Evolutionary conservation across 192 early-diverging fungal species (phyloP).

Genomic region (Geranomyces michiganensis): DNA sequence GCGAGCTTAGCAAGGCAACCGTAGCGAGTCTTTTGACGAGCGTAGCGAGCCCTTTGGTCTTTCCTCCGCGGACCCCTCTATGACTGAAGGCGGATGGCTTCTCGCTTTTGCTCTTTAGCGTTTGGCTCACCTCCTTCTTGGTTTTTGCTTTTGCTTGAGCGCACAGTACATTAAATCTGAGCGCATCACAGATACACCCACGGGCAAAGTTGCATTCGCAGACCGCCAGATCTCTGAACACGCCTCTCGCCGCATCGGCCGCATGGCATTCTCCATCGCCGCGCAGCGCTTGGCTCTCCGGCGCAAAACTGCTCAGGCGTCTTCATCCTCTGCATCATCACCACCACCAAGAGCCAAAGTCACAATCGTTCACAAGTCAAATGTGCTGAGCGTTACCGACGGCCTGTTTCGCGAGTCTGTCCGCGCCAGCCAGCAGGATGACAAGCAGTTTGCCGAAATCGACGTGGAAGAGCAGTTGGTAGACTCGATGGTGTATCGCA

Average conservation of each 20-base stretch:
- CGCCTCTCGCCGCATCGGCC: constrained; percentile 84
- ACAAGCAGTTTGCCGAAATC: constrained; percentile 61
- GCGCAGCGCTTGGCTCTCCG: constrained; percentile 57
- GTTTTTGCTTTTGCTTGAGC: background rate
- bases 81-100: too few relatives aligned
- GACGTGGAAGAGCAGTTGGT: constrained; percentile 96
- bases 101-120: too few relatives aligned
- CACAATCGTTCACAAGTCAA: constrained; percentile 97
- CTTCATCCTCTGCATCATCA: too few relatives aligned
- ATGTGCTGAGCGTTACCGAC: constrained; percentile 91
- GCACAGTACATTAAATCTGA: constrained; percentile 86
- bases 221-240: constrained; percentile 88
- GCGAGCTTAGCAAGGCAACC: too few relatives aligned
- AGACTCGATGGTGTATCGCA: constrained; percentile 97
- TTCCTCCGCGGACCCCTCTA: too few relatives aligned
- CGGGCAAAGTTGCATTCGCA: constrained; percentile 78
- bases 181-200: constrained; percentile 63
- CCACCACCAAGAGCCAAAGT: constrained; percentile 74
- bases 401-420: constrained; percentile 93
- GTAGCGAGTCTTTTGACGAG: too few relatives aligned
- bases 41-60: too few relatives aligned
- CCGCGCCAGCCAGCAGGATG: constrained; percentile 67
- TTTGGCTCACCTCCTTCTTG: too few relatives aligned
- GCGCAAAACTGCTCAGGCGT: background rate
- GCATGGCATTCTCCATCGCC: constrained; percentile 93